Percentiles rank a stretch among this genome's conserved stretches.
phyloP scores from a whole-genome alignment of 257 asterid genomes.

The Datura wrightii region DNA sequence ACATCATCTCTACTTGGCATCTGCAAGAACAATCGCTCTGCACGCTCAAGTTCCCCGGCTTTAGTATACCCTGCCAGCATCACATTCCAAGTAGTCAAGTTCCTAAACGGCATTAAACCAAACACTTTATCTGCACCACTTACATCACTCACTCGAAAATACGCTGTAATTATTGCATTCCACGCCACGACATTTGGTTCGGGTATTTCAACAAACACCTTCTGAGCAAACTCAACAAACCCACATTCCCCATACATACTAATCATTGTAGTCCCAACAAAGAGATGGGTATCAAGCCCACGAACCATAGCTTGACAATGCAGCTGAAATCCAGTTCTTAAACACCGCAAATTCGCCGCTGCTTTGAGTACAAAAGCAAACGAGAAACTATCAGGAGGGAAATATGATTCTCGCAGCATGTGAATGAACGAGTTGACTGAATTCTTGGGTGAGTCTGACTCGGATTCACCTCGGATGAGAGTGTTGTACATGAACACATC shows the following conservation, averaged over 20 bases:
- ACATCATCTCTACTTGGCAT: conserved; percentile 70
- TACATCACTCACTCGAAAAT: conserved; percentile 59
- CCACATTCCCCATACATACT: conserved; percentile 90
- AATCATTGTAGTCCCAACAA: conserved; percentile 81
- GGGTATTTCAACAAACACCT: conserved; percentile 74
- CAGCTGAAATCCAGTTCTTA: conserved; percentile 66
- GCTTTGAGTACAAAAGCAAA: conserved; percentile 76
- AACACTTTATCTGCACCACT: conserved; percentile 64
- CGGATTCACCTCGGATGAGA: conserved; percentile 79
- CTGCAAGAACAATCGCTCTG: conserved; percentile 54
- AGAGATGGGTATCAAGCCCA: conserved; percentile 67
- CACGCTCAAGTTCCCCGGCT: conserved; percentile 62
- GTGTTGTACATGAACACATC: conserved; percentile 89
- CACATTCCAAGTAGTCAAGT: conserved; percentile 67
- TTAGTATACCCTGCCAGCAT: conserved; percentile 81
- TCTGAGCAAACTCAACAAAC: conserved; percentile 43
- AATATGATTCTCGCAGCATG: conserved; percentile 51
- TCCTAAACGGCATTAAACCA: conserved; percentile 58
- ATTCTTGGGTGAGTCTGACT: conserved; percentile 57
- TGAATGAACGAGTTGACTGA: conserved; percentile 55
- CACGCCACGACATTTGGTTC: conserved; percentile 77
- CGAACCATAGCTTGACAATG: conserved; percentile 71
- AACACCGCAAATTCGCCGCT: conserved; percentile 65
- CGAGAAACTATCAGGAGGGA: conserved; percentile 71
- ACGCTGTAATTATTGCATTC: conserved; percentile 77